These are phyloP conservation scores for Trichaptum fuscoviolaceum DNA, from an alignment of 768 basidiomycete species.

Conservation along the genomic window DNA sequence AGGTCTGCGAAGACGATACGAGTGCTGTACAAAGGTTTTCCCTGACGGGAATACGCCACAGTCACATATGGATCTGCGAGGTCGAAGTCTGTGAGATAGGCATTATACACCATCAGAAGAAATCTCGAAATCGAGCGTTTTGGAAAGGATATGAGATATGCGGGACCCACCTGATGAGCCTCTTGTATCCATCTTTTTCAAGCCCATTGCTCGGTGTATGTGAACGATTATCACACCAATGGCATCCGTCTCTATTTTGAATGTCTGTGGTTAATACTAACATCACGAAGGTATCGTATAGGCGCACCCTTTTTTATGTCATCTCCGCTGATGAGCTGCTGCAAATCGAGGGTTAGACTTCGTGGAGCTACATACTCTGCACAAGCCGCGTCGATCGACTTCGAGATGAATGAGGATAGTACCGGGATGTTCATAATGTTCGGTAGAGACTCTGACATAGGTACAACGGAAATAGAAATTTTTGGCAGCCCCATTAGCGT, in stretches of 20 bases:
- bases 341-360: slow-evolving; percentile 64
- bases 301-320: slow-evolving; percentile 42
- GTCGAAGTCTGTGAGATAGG: neutral
- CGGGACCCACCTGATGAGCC: slow-evolving; percentile 29
- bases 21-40: slow-evolving; percentile 65
- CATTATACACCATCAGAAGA: neutral
- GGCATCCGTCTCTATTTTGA: slow-evolving; percentile 49
- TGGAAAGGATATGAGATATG: neutral
- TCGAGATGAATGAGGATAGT: slow-evolving; percentile 63
- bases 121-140: neutral
- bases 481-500: slow-evolving; percentile 69
- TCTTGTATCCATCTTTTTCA: slow-evolving; percentile 34
- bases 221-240: slow-evolving; percentile 63
- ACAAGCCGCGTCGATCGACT: slow-evolving; percentile 56
- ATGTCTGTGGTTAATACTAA: neutral
- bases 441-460: slow-evolving; percentile 57
- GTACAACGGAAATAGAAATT: slow-evolving; percentile 58
- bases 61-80: slow-evolving; percentile 52
- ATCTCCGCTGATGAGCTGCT: slow-evolving; percentile 53
- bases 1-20: slow-evolving; percentile 58
- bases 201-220: slow-evolving; percentile 53
- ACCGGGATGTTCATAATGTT: slow-evolving; percentile 75
- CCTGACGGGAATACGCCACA: slow-evolving; percentile 57
- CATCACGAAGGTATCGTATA: neutral
- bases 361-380: slow-evolving; percentile 65